A percentile compares a stretch with the other conserved stretches of the same genome.
Evolutionary conservation across 2,329 filamentous ascomycete genomes (phyloP).

Genomic region (Trichoderma hamatum): DNA sequence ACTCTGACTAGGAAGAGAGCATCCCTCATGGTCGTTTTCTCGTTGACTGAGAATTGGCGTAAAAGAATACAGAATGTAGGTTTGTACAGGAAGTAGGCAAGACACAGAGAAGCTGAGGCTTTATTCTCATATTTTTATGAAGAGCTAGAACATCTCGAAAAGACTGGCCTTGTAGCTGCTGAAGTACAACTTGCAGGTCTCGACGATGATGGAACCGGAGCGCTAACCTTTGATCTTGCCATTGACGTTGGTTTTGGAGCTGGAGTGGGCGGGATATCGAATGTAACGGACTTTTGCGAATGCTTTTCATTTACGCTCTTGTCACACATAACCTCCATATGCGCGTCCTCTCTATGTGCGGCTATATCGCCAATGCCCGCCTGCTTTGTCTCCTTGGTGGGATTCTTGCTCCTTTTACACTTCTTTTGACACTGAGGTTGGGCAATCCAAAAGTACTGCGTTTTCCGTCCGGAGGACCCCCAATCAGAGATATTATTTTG

Average conservation of each 20-base stretch:
- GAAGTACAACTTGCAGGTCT: not conserved
- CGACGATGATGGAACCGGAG: not conserved
- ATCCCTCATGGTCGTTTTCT: not conserved
- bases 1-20: not conserved
- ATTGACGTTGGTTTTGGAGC: not conserved
- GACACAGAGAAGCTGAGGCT: not conserved
- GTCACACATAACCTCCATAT: not conserved
- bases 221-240: not conserved
- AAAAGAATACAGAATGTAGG: too few species aligned
- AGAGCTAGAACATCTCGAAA: not conserved
- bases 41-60: not conserved
- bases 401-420: not conserved
- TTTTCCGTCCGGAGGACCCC: not conserved
- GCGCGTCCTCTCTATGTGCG: not conserved
- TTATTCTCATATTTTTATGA: not conserved
- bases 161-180: not conserved
- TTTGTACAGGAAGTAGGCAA: too few species aligned
- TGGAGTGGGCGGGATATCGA: not conserved
- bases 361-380: not conserved
- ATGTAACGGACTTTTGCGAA: not conserved
- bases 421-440: not conserved
- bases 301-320: not conserved
- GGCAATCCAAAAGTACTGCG: conserved; percentile 15
- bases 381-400: not conserved
- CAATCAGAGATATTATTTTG: not conserved